Base-by-base conservation (phyloP, 495 filamentous ascomycete species). In the Penicillium egyptiacum region DNA sequence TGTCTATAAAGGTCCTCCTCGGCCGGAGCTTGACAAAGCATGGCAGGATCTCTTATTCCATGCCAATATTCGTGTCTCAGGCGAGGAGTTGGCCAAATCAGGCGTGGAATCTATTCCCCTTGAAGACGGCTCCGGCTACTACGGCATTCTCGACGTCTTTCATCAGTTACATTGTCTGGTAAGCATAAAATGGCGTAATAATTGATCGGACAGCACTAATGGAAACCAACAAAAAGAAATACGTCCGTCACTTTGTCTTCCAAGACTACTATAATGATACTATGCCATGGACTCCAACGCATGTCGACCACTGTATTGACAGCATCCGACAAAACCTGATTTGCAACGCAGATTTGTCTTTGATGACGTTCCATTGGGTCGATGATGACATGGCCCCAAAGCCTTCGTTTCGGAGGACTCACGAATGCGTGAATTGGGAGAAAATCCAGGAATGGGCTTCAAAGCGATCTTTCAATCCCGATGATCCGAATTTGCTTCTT, bases 301-400 rank as follows among this genome's bases (percentile, higher is more conserved):
- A 58, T 31, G 30, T 31, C 8, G 70, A 66, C 30, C 70, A 74
- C 51, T 74, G 70, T 52, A 37, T 71, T 17, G 69, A 71, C 28
- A 64, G 56, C 42, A 51, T 73, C 19, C 64, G 65, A 5, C 64
- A 71, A 54, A 46, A 54, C 17, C 51, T 71, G 19, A 73, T 69
- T 67, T 73, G 69, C 56, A 53, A 62, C 20, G 66, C 57, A 8
- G 69, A 75, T 46, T 56, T 68, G 19, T 54, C 60, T 4, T 22
- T 72, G 14, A 55, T 58, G 7, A 60, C 60, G 12, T 59, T 57
- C 30, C 43, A 33, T 14, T 53, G 53, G 49, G 43, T 37, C 16
- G 51, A 48, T 12, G 35, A 39, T 26, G 39, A 57, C 11, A 45
- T 23, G 17, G 33, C 33, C 3, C 60, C 60, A 26, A 28, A 48